Evolutionary conservation across 768 basidiomycete species (phyloP), one percentile per base, ranked within the genome.

Genomic region (Harrya chromipes): DNA sequence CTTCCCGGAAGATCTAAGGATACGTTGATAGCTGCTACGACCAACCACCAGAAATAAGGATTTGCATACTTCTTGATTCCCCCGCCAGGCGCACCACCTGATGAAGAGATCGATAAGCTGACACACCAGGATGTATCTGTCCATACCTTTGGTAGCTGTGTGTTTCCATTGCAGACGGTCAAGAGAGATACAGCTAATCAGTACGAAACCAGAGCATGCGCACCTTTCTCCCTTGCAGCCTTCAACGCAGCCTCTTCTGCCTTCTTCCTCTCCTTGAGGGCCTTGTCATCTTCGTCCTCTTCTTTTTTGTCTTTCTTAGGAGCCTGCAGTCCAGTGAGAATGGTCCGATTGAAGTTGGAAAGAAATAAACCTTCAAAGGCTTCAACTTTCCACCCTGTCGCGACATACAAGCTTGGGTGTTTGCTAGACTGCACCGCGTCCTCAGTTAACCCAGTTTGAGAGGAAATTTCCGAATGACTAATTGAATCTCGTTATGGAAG

Each of bases 361-460:
- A 8, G n/a, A n/a, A 7, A 49, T 39, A 26, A 29, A 52, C 90
- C 88, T 92, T 92, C 57, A 92, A 71, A 46, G 90, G 90, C 79
- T 93, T 93, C 46, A 85, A 63, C 72, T 93, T 92, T 64, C 90
- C 90, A 54, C 86, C 88, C 75, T 88, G 84, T 72, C 87, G 79
- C 40, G 66, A 68, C 66, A 67, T 67, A 16, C 13, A 16, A 33
- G 14, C 33, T 33, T 33, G 33, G 5, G 1, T 9, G 6, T 6
- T 3, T 27, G 26, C 26, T 23, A 6, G 23, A 3, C 23, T 23
- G 26, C 26, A 26, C 26, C 26, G 26, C 5, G 1, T 3, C 26
- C 8, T 26, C 26, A 26, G 8, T 3, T 6, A 6, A 23, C 9
- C 2, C 17, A 40, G 37, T 55, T 59, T 42, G 4, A 19, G 19